Conservation (phyloP, 1,284 basidiomycete genomes). For the Cryptococcus deneoformans region DNA sequence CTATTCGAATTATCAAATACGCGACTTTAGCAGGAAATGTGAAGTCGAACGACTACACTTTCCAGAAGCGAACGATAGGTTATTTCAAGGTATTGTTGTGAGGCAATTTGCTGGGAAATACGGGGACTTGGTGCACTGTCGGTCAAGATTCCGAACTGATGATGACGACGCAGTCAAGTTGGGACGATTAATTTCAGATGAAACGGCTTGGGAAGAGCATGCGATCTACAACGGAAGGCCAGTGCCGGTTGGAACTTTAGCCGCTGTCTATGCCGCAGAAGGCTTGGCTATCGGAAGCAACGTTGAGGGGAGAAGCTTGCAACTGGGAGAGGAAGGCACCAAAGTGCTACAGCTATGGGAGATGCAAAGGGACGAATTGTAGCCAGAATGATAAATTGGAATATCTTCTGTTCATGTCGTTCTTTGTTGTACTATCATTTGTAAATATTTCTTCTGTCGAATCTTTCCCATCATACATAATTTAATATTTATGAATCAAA, state of each 20-base stretch:
- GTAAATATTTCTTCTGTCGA: not conserved
- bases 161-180: not conserved
- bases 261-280: slow-evolving; percentile 1
- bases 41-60: not conserved
- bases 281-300: not conserved
- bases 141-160: not conserved
- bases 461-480: no score
- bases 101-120: not conserved
- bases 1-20: no score
- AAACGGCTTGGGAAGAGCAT: slow-evolving; percentile 4
- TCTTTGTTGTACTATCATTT: not conserved
- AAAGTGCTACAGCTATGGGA: slow-evolving; percentile 4
- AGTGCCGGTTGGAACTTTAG: slow-evolving; percentile 1
- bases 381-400: not conserved
- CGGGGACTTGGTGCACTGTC: slow-evolving; percentile 3
- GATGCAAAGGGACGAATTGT: not conserved
- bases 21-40: not conserved
- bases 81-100: slow-evolving; percentile 3
- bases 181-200: not conserved
- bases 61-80: not conserved
- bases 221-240: not conserved
- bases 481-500: slow-evolving; percentile 6
- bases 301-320: not conserved
- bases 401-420: not conserved
- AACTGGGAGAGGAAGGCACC: not conserved